A percentile compares a stretch with the other conserved stretches of the same genome.
These are phyloP conservation scores for Byssoonygena ceratinophila DNA, from an alignment of 2,329 filamentous ascomycete species.

Conservation along the genomic window DNA sequence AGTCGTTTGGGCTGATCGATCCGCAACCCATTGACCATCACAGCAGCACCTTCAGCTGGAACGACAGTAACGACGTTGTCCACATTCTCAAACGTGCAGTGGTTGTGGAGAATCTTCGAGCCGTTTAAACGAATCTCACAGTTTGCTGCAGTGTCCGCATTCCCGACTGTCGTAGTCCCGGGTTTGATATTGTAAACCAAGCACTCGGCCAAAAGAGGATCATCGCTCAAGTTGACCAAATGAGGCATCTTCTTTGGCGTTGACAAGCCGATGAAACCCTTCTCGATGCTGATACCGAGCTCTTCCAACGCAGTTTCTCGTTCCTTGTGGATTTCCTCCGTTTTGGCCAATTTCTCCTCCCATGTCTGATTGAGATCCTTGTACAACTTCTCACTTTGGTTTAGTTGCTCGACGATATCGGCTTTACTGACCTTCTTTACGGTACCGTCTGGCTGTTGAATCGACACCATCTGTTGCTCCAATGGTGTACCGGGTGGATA, in stretches of 20 bases:
- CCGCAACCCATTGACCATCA: constrained; percentile 94
- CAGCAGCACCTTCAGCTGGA: constrained; percentile 79
- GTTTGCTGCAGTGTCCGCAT: constrained; percentile 72
- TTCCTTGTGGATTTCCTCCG: constrained; percentile 95
- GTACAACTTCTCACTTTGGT: constrained; percentile 91
- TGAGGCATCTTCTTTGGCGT: constrained; percentile 99
- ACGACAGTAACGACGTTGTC: constrained; percentile 89
- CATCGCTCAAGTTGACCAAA: constrained; percentile 93
- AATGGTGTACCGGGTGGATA: constrained; percentile 87
- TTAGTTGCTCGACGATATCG: constrained; percentile 92
- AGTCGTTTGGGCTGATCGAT: constrained; percentile 77
- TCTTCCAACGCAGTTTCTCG: constrained; percentile 90
- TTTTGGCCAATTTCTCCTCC: constrained; percentile 93
- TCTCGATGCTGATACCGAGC: constrained; percentile 96
- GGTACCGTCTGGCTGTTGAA: constrained; percentile 71
- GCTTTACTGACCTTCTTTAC: constrained; percentile 96
- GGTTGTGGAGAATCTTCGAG: constrained; percentile 79
- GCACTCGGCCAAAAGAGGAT: constrained; percentile 87
- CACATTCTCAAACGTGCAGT: constrained; percentile 87
- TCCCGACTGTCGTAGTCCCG: constrained; percentile 84
- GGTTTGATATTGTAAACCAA: constrained; percentile 97
- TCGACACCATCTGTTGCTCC: constrained; percentile 92
- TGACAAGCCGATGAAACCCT: constrained; percentile 87
- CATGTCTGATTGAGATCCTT: constrained; percentile 95
- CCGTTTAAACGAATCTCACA: constrained; percentile 91